Percentiles rank a stretch among this genome's conserved stretches.
These are phyloP conservation scores for Dictyostelium firmibasis DNA, from an alignment of 78 protist species.

Conservation along the genomic window DNA sequence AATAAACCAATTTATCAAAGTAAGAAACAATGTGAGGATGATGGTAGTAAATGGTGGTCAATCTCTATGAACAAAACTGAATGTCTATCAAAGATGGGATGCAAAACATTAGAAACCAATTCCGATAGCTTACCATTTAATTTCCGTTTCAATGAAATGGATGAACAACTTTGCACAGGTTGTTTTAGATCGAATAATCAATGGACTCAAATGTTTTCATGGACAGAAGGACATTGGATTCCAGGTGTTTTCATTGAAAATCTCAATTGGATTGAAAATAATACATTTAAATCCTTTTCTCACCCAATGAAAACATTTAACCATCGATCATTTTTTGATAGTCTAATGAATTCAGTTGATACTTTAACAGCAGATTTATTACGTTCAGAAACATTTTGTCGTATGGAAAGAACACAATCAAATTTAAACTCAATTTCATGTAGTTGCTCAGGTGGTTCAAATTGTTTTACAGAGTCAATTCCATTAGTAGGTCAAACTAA, in stretches of 20 bases:
- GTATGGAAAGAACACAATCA: constrained; percentile 17
- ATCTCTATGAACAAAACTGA: background rate
- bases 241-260: background rate
- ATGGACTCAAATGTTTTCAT: constrained; percentile 26
- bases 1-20: background rate
- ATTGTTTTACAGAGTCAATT: background rate
- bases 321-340: background rate
- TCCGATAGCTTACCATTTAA: constrained; percentile 2
- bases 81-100: background rate
- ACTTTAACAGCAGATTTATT: background rate
- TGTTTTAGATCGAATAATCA: background rate
- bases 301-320: background rate
- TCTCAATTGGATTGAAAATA: background rate
- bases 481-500: constrained; percentile 14
- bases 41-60: constrained; percentile 20
- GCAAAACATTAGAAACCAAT: background rate
- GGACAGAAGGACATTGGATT: background rate
- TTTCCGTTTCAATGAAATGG: constrained; percentile 40
- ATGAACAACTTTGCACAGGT: background rate
- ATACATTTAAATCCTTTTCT: background rate
- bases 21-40: too few relatives aligned
- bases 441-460: constrained; percentile 4
- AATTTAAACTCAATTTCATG: constrained; percentile 36
- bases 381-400: constrained; percentile 31
- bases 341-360: background rate